Conservation (phyloP, 2,329 filamentous ascomycete genomes). For the Hansfordia pulvinata region DNA sequence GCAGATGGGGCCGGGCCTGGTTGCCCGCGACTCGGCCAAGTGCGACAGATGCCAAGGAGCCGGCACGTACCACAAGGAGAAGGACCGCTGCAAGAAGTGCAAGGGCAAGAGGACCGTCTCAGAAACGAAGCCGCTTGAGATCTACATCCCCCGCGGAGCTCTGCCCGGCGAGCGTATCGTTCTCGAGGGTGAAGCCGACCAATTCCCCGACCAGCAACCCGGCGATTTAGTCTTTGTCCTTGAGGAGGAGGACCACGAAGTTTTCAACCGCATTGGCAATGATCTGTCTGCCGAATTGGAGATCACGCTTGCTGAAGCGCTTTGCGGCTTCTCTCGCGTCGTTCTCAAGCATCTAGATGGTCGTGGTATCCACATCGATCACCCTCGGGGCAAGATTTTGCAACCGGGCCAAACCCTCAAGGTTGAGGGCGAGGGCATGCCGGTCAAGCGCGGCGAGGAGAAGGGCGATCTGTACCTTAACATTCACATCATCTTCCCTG, state of each 20-base stretch:
- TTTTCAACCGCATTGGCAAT: constrained; percentile 70
- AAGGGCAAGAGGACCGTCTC: constrained; percentile 80
- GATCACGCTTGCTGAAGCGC: constrained; percentile 69
- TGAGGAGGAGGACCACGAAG: constrained; percentile 65
- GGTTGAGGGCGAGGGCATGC: constrained; percentile 87
- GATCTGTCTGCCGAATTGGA: constrained; percentile 75
- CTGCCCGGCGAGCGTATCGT: constrained; percentile 82
- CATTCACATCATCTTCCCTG: constrained; percentile 78
- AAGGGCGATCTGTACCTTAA: constrained; percentile 81
- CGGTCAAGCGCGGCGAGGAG: constrained; percentile 68
- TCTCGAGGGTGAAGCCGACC: constrained; percentile 86
- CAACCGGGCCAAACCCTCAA: constrained; percentile 77
- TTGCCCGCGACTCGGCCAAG: constrained; percentile 64
- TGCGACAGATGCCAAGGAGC: constrained; percentile 76
- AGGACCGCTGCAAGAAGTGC: constrained; percentile 98
- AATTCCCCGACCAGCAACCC: constrained; percentile 75
- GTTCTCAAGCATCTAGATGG: constrained; percentile 90
- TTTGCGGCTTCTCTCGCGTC: constrained; percentile 80
- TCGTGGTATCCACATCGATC: constrained; percentile 69
- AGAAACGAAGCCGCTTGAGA: constrained; percentile 87
- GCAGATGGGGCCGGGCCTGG: constrained; percentile 74
- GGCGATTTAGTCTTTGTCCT: constrained; percentile 90
- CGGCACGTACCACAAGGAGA: constrained; percentile 84
- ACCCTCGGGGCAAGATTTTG: constrained; percentile 70
- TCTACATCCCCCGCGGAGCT: constrained; percentile 85